phyloP scores from a whole-genome alignment of 164 flowering plant species.

The Litsea cubeba region DNA sequence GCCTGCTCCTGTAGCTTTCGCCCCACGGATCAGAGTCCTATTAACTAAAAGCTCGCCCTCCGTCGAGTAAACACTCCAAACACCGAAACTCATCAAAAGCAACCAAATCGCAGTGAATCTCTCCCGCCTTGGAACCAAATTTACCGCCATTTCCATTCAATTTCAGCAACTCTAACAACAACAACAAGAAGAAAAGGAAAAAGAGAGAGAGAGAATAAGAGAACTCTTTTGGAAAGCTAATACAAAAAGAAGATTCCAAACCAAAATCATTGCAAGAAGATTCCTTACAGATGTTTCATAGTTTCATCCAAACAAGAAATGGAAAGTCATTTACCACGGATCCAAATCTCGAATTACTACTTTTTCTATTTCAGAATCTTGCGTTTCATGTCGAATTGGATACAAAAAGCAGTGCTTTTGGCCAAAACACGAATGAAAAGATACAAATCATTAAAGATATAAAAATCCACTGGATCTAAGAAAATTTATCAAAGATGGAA shows the following conservation, averaged over 20 bases:
- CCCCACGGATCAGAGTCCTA: conserved; percentile 65
- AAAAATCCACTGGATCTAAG: not conserved
- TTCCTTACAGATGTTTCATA: no score
- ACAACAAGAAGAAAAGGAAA: no score
- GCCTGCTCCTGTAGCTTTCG: conserved; percentile 63
- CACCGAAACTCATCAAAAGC: conserved; percentile 27
- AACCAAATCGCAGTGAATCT: conserved; percentile 5
- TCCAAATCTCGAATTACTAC: no score
- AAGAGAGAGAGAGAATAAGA: not conserved
- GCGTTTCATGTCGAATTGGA: no score
- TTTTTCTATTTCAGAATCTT: no score
- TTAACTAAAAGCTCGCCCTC: conserved; percentile 34
- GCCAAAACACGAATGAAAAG: no score
- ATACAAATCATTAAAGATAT: no score
- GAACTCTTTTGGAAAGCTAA: not conserved
- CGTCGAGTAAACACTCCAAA: conserved; percentile 18
- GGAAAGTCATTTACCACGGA: no score
- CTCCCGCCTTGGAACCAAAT: not conserved
- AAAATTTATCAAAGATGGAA: not conserved
- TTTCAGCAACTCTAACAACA: not conserved
- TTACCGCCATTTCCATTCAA: not conserved
- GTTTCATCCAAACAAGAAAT: no score
- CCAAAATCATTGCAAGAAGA: not conserved
- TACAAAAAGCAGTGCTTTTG: no score
- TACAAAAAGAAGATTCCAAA: not conserved